A percentile compares a stretch with the other conserved stretches of the same genome.
Evolutionary conservation across 208 protist genomes (phyloP).

Genomic region (Crithidia sp.): DNA sequence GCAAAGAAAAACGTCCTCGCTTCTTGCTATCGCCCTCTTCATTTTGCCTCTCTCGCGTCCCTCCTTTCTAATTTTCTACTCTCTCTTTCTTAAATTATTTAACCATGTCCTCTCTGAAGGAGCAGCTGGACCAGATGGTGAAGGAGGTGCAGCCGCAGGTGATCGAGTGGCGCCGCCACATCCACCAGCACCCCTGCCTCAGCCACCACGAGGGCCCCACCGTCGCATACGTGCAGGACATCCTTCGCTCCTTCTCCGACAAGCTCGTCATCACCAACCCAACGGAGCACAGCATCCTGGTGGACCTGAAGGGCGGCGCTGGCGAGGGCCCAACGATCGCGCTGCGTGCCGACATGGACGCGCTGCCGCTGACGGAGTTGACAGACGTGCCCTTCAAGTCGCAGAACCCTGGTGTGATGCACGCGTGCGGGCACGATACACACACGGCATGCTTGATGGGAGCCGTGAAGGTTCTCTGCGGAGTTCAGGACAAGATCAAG

Average conservation of each 20-base stretch:
- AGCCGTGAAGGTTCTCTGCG: constrained; percentile 50
- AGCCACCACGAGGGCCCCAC: constrained; percentile 55
- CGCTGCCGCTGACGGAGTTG: constrained; percentile 60
- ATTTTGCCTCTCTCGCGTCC: background rate
- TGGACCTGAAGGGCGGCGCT: constrained; percentile 46
- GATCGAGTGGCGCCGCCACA: constrained; percentile 68
- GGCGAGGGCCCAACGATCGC: constrained; percentile 47
- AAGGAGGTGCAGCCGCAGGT: constrained; percentile 44
- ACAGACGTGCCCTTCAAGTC: constrained; percentile 54
- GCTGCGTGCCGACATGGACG: constrained; percentile 66
- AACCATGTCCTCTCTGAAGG: constrained; percentile 23
- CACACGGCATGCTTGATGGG: constrained; percentile 62
- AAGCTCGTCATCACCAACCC: constrained; percentile 40
- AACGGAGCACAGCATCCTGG: constrained; percentile 40
- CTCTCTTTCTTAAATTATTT: background rate
- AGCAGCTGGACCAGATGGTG: constrained; percentile 29
- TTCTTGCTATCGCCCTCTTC: background rate
- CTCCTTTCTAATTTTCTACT: background rate
- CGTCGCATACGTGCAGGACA: constrained; percentile 52
- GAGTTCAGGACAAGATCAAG: constrained; percentile 44
- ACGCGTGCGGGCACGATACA: constrained; percentile 69
- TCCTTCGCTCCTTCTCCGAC: constrained; percentile 38
- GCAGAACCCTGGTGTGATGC: constrained; percentile 53
- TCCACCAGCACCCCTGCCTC: constrained; percentile 54
- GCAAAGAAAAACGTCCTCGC: background rate